Base-by-base conservation (phyloP, 768 basidiomycete species). In the Macrolepiota dolichaula region DNA sequence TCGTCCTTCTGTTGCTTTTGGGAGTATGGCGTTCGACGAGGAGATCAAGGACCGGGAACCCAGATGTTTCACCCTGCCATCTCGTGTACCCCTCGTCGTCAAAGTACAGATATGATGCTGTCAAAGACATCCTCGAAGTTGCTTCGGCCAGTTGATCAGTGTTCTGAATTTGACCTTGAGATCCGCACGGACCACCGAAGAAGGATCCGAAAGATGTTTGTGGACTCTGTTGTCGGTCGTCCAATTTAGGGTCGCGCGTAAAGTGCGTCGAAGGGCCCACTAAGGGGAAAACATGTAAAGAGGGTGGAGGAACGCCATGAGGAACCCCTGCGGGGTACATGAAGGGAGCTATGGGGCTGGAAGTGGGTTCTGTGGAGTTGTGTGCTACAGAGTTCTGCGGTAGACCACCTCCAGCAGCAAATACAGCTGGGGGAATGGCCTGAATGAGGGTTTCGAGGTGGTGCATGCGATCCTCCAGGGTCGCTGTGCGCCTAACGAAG, bases 11-110 rank as follows among this genome's bases (percentile, higher is more conserved):
- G 61, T 69, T 67, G 37, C 63, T 68, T 60, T 77, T 68, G 10
- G 76, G 72, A 5, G 79, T 74, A 65, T 88, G 87, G 37, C 85
- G 81, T 69, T 94, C 92, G 29, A 92, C 84, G 27, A 97, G 77
- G 7, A 93, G 75, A 71, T 96, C 92, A 27, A 96, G 82, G 3
- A 96, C 82, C 4, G 95, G 95, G 0, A 96, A 82, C 25, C 95
- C 94, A 3, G 94, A 96, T 0, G 93, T 93, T 68, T 96, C 94
- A 32, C 95, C 94, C 75, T 94, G 92, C 92, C 92, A 94, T 59
- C 92, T 77, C 0, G 92, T 91, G 69, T 87, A 90, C 2, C 92
- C 92, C 70, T 93, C 91, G 68, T 94, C 91, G 64, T 94, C 92
- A 62, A 91, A 86, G 70, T 94, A 94, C 36, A 94, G 81, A 70